These are phyloP conservation scores for Chrysoporthe puriensis DNA, from an alignment of 2,329 filamentous ascomycete genomes.

Conservation along the genomic window DNA sequence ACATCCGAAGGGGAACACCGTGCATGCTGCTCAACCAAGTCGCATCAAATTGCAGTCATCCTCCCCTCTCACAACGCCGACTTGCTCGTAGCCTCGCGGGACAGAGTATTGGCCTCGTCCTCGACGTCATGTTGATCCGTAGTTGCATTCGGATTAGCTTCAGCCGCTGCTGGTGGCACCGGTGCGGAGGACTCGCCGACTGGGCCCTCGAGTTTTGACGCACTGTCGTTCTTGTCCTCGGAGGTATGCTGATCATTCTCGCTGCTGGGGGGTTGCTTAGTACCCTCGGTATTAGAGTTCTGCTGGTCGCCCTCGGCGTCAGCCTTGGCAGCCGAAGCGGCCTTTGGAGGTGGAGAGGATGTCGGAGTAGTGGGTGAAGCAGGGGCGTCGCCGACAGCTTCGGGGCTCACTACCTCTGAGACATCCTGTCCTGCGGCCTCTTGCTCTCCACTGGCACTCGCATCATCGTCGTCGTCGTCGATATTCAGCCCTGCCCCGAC, in stretches of 20 bases:
- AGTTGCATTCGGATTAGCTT: background rate
- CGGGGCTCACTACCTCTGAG: background rate
- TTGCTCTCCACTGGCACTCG: background rate
- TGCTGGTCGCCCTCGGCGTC: background rate
- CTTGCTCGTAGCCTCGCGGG: conserved; percentile 5
- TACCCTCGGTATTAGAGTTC: no score
- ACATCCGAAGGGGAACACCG: background rate
- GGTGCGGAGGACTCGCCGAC: background rate
- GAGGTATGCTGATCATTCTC: no score
- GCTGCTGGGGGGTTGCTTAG: background rate
- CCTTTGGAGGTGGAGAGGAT: background rate
- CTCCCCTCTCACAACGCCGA: conserved; percentile 5
- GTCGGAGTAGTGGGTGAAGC: background rate
- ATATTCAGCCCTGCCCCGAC: conserved; percentile 37
- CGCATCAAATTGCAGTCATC: no score
- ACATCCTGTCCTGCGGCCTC: background rate
- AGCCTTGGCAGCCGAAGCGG: background rate
- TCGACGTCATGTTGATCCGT: background rate
- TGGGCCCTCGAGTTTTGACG: background rate
- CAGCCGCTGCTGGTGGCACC: background rate
- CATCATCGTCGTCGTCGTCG: conserved; percentile 17
- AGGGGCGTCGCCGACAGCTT: background rate
- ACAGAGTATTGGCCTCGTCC: background rate
- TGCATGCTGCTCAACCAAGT: no score
- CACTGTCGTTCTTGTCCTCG: background rate